A percentile compares a stretch with the other conserved stretches of the same genome.
Evolutionary conservation across 2,329 filamentous ascomycete genomes (phyloP).

Genomic region (Diaporthe australafricana): DNA sequence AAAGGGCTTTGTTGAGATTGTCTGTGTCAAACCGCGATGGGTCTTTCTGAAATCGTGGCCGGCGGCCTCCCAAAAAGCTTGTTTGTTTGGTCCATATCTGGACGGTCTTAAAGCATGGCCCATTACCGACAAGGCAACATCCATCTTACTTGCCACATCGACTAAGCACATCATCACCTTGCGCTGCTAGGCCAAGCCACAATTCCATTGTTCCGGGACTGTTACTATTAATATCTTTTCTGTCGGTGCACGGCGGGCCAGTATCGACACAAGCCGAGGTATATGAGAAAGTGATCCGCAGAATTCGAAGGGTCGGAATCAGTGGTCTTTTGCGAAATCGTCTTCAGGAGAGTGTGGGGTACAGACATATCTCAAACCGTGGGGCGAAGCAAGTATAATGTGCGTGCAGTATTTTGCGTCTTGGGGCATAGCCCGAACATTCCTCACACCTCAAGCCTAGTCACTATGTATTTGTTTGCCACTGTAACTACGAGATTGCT

Average conservation of each 20-base stretch:
- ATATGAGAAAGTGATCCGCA: not conserved
- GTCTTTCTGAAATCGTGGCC: constrained; percentile 20
- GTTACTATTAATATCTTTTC: not conserved
- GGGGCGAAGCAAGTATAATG: constrained; percentile 10
- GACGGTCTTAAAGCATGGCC: constrained; percentile 14
- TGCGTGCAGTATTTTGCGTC: constrained; percentile 7
- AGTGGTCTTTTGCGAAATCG: constrained; percentile 15
- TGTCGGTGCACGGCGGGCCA: constrained; percentile 25
- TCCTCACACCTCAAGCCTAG: not conserved
- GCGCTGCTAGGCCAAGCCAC: constrained; percentile 11
- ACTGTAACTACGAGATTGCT: not conserved
- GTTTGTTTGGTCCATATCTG: constrained; percentile 11
- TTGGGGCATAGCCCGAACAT: not conserved
- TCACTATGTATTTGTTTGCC: not conserved
- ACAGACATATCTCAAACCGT: constrained; percentile 1
- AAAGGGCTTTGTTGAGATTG: not conserved
- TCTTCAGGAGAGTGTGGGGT: not conserved
- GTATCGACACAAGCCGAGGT: not conserved
- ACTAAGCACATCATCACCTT: constrained; percentile 9
- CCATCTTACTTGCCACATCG: not conserved
- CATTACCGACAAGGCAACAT: constrained; percentile 12
- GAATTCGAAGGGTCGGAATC: not conserved
- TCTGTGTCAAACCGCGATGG: constrained; percentile 4
- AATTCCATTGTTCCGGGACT: not conserved
- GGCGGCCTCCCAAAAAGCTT: constrained; percentile 24